Conservation (phyloP, 352 stramenopile genomes). For the Thraustochytrium striatum region DNA sequence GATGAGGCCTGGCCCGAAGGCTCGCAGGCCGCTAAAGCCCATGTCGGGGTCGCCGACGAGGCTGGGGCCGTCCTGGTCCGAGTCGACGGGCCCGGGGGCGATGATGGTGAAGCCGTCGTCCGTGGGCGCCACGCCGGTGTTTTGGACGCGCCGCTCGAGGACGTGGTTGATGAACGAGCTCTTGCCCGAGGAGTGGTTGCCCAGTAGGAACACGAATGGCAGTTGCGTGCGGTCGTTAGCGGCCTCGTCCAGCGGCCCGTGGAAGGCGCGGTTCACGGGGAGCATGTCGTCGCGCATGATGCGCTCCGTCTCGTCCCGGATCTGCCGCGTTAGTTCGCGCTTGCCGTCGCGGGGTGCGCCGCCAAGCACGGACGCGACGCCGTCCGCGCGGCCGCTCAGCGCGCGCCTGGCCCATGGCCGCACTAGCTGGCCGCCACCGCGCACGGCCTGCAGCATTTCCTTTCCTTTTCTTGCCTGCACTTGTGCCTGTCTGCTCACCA, state of each 20-base stretch:
- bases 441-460: too few species aligned
- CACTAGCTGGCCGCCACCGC: too few species aligned
- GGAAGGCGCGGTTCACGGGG: slow-evolving; percentile 30
- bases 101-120: slow-evolving; percentile 99
- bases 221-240: slow-evolving; percentile 58
- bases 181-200: slow-evolving; percentile 98
- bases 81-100: slow-evolving; percentile 86
- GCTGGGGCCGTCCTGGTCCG: slow-evolving; percentile 90
- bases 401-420: too few species aligned
- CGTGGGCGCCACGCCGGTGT: slow-evolving; percentile 96
- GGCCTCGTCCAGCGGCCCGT: slow-evolving; percentile 46
- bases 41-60: slow-evolving; percentile 94
- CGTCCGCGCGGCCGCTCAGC: too few species aligned
- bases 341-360: too few species aligned
- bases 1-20: slow-evolving; percentile 93
- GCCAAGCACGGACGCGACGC: too few species aligned
- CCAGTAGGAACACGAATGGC: slow-evolving; percentile 97
- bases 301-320: not conserved
- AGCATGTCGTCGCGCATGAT: slow-evolving; percentile 10
- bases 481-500: too few species aligned
- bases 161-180: slow-evolving; percentile 99
- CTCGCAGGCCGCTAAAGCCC: slow-evolving; percentile 88
- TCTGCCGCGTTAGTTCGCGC: not conserved
- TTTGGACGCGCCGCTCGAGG: slow-evolving; percentile 89
- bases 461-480: too few species aligned